Percentiles rank a stretch among this genome's conserved stretches.
Evolutionary conservation across 164 flowering plant species (phyloP).

Genomic region (Malania oleifera): DNA sequence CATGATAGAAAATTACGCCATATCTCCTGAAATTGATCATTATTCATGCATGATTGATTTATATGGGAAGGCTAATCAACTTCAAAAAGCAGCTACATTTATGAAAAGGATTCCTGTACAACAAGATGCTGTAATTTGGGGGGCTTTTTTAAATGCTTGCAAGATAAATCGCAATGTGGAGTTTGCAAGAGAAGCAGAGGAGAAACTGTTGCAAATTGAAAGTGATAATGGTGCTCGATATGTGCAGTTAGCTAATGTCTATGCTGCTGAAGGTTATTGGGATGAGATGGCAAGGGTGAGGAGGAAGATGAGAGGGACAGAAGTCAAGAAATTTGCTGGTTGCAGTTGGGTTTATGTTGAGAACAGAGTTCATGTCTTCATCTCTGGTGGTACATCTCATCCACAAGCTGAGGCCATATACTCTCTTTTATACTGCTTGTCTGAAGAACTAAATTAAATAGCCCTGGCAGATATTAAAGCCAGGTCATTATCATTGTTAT

Average conservation of each 20-base stretch:
- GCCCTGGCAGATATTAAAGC: background rate
- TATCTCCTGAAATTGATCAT: constrained; percentile 68
- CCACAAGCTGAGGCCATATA: constrained; percentile 46
- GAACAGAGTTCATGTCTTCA: constrained; percentile 44
- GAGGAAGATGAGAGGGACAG: constrained; percentile 67
- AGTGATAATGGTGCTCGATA: constrained; percentile 56
- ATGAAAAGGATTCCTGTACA: constrained; percentile 44
- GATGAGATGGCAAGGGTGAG: constrained; percentile 68
- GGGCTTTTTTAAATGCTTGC: constrained; percentile 67
- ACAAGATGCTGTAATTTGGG: constrained; percentile 50
- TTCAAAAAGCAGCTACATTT: constrained; percentile 50
- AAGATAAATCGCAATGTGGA: constrained; percentile 37
- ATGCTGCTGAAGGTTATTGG: constrained; percentile 79
- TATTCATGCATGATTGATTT: constrained; percentile 85
- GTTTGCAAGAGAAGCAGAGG: constrained; percentile 51
- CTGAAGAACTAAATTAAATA: constrained; percentile 28
- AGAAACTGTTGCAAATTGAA: constrained; percentile 44
- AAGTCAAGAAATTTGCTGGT: constrained; percentile 58
- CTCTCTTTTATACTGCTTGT: constrained; percentile 34
- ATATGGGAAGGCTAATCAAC: constrained; percentile 56
- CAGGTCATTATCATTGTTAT: background rate
- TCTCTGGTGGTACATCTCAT: constrained; percentile 53
- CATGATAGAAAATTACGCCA: constrained; percentile 45
- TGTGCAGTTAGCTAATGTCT: constrained; percentile 78
- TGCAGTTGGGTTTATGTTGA: constrained; percentile 76